Evolutionary conservation across 345 rosid genomes (phyloP).

Genomic region (Anacardium occidentale): DNA sequence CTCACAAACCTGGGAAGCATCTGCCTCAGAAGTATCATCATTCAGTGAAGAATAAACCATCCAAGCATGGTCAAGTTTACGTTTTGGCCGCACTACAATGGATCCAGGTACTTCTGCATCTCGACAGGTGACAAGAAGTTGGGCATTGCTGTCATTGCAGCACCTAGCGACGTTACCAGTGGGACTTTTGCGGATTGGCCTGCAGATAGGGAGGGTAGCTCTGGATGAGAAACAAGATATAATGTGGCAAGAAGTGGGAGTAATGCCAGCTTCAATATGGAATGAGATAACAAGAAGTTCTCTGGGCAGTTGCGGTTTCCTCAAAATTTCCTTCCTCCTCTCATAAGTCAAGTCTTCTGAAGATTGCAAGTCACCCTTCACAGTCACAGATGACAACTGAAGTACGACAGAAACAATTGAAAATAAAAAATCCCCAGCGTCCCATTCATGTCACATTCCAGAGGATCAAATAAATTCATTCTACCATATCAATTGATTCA

Average conservation of each 20-base stretch:
- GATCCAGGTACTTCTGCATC: conserved; percentile 98
- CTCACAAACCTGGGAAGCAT: conserved; percentile 88
- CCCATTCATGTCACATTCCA: neutral
- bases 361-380: conserved; percentile 91
- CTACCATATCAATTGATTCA: neutral
- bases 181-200: conserved; percentile 70
- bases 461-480: neutral
- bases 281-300: conserved; percentile 85
- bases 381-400: conserved; percentile 1
- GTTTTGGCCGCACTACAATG: conserved; percentile 69
- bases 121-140: conserved; percentile 74
- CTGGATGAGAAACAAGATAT: conserved; percentile 89
- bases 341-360: conserved; percentile 90
- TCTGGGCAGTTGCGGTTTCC: conserved; percentile 61
- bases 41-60: conserved; percentile 91
- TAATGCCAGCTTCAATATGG: conserved; percentile 84
- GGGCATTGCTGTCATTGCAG: conserved; percentile 98
- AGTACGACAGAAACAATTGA: neutral
- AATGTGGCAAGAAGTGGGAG: conserved; percentile 77
- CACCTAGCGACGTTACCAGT: conserved; percentile 82
- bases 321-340: conserved; percentile 78
- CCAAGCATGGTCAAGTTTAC: conserved; percentile 93
- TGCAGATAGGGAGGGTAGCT: conserved; percentile 56
- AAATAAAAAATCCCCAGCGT: neutral
- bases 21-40: conserved; percentile 62